These are phyloP conservation scores for Artemisia annua DNA, from an alignment of 129 eudicot genomes.

Conservation along the genomic window DNA sequence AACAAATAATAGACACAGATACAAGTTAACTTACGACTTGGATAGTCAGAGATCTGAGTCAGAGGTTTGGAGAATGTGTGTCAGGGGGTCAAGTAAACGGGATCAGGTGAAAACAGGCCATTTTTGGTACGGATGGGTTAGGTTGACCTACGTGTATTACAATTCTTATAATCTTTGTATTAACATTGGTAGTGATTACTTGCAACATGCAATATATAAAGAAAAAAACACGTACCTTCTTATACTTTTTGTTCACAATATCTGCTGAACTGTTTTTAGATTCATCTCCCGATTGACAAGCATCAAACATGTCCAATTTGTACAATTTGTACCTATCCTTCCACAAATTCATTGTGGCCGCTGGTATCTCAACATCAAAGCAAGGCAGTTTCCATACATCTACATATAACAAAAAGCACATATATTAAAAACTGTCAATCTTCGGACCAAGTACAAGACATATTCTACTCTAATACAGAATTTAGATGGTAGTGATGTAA, in stretches of 20 bases:
- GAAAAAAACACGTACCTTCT: constrained; percentile 41
- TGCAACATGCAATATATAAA: not conserved
- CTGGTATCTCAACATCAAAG: constrained; percentile 52
- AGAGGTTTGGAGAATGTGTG: too few relatives aligned
- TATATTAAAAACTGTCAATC: not conserved
- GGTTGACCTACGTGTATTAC: too few relatives aligned
- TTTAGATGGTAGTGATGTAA: too few relatives aligned
- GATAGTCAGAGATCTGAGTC: too few relatives aligned
- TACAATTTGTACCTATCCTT: constrained; percentile 37
- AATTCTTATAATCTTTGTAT: too few relatives aligned
- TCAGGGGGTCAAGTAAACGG: too few relatives aligned
- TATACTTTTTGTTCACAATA: constrained; percentile 51
- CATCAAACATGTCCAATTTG: constrained; percentile 46
- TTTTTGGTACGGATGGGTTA: too few relatives aligned
- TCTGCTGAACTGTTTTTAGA: constrained; percentile 35
- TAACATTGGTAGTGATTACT: not conserved
- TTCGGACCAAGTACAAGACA: not conserved
- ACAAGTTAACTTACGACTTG: too few relatives aligned
- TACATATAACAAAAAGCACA: constrained; percentile 24
- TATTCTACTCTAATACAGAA: not conserved
- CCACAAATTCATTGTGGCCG: constrained; percentile 37
- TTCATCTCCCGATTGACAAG: constrained; percentile 34
- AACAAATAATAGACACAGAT: not conserved
- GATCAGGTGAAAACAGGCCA: too few relatives aligned
- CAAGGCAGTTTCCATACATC: constrained; percentile 55